Evolutionary conservation across 2,329 filamentous ascomycete genomes (phyloP).

Genomic region (Fusarium sp.): DNA sequence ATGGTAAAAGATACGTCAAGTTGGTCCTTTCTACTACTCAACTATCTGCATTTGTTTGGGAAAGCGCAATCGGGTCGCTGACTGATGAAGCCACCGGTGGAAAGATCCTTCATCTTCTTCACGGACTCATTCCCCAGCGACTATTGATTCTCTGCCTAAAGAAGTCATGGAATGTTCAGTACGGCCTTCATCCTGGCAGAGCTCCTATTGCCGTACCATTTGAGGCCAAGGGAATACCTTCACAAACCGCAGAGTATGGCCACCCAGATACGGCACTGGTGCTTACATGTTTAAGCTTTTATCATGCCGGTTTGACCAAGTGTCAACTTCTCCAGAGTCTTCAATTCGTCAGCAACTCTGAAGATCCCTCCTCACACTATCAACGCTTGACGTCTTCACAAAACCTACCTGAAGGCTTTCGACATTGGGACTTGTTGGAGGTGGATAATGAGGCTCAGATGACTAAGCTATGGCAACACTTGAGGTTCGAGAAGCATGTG

Average conservation of each 20-base stretch:
- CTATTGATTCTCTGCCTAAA: constrained; percentile 70
- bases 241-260: constrained; percentile 73
- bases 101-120: constrained; percentile 64
- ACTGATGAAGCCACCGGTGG: constrained; percentile 53
- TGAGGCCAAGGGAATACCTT: constrained; percentile 74
- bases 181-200: constrained; percentile 67
- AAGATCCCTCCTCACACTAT: constrained; percentile 70
- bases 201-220: constrained; percentile 76
- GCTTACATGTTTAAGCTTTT: constrained; percentile 75
- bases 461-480: constrained; percentile 61
- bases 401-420: constrained; percentile 61
- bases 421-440: constrained; percentile 70
- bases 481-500: constrained; percentile 58
- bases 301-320: constrained; percentile 69
- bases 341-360: constrained; percentile 64
- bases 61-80: constrained; percentile 37
- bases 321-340: constrained; percentile 65
- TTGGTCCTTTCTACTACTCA: constrained; percentile 5
- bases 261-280: constrained; percentile 76
- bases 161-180: constrained; percentile 77
- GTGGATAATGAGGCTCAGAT: constrained; percentile 68
- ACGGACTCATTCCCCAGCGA: constrained; percentile 71
- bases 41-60: background rate
- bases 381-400: constrained; percentile 61
- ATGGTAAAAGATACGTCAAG: background rate